Conservation (phyloP, 495 filamentous ascomycete genomes). For the Echria macrotheca region DNA sequence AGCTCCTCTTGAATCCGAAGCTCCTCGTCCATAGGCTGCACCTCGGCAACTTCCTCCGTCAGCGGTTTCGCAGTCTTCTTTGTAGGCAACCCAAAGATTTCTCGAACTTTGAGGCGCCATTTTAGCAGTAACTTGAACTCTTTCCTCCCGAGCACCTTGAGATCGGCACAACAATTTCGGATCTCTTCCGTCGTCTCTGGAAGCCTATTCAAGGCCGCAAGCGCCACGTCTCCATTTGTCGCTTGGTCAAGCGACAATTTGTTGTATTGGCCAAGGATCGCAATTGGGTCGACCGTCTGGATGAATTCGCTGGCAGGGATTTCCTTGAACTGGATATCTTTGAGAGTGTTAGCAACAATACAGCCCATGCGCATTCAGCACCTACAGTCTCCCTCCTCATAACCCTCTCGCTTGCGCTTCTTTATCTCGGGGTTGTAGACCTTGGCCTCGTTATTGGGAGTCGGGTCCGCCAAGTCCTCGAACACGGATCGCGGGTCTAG, state of each 20-base stretch:
- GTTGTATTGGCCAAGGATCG: slow-evolving; percentile 87
- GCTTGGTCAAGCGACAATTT: slow-evolving; percentile 73
- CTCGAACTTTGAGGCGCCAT: slow-evolving; percentile 86
- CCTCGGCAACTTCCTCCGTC: slow-evolving; percentile 69
- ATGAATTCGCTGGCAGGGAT: slow-evolving; percentile 86
- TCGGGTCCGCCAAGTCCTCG: slow-evolving; percentile 81
- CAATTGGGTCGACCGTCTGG: slow-evolving; percentile 88
- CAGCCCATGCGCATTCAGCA: neutral
- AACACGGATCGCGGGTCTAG: slow-evolving; percentile 89
- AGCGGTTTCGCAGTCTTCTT: slow-evolving; percentile 56
- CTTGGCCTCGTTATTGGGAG: slow-evolving; percentile 94
- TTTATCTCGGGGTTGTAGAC: slow-evolving; percentile 97
- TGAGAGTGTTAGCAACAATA: slow-evolving; percentile 1
- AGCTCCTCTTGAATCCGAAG: slow-evolving; percentile 82
- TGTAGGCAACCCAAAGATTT: slow-evolving; percentile 79
- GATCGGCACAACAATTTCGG: slow-evolving; percentile 73
- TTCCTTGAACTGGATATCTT: slow-evolving; percentile 79
- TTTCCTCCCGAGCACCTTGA: slow-evolving; percentile 86
- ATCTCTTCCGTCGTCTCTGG: slow-evolving; percentile 94
- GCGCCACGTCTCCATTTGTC: slow-evolving; percentile 74
- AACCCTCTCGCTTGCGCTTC: slow-evolving; percentile 94
- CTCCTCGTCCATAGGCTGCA: slow-evolving; percentile 91
- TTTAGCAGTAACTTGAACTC: slow-evolving; percentile 90
- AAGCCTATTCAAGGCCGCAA: slow-evolving; percentile 77
- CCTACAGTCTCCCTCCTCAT: slow-evolving; percentile 82